A percentile compares a stretch with the other conserved stretches of the same genome.
Evolutionary conservation across 345 rosid species (phyloP).

Genomic region (Brassica rapa): DNA sequence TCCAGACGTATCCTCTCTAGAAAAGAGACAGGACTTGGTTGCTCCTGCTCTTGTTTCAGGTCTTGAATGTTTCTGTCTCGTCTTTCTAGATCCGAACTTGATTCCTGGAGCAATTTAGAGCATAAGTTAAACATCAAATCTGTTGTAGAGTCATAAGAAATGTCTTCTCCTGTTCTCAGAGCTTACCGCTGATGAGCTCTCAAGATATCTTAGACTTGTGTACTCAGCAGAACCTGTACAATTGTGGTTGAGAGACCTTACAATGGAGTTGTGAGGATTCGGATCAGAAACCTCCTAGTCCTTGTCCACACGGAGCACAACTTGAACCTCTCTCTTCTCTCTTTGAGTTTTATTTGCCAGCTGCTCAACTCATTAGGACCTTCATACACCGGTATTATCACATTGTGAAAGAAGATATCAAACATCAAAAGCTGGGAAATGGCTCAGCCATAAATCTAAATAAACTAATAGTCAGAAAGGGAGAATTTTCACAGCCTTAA

Average conservation of each 20-base stretch:
- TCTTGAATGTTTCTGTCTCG: conserved; percentile 32
- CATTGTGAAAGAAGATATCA: no score
- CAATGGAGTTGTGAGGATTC: conserved; percentile 4
- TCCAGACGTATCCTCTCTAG: conserved; percentile 52
- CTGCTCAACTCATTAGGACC: conserved; percentile 41
- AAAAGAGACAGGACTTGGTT: conserved; percentile 67
- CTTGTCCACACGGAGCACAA: conserved; percentile 26
- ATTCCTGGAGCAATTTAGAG: conserved; percentile 42
- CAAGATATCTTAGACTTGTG: conserved; percentile 29
- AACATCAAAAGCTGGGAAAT: no score
- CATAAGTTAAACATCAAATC: conserved; percentile 1
- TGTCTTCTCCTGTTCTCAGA: conserved; percentile 1
- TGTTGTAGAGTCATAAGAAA: background rate
- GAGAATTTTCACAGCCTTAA: no score
- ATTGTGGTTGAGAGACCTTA: conserved; percentile 28
- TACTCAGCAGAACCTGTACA: conserved; percentile 15
- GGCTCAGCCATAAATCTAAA: no score
- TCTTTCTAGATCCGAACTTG: conserved; percentile 37
- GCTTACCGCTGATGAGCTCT: conserved; percentile 43
- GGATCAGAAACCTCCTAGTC: conserved; percentile 33
- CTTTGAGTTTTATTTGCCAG: conserved; percentile 33
- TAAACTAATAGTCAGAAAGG: no score
- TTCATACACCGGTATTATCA: conserved; percentile 46
- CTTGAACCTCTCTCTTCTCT: conserved; percentile 39
- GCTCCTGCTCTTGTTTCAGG: conserved; percentile 35